phyloP scores from a whole-genome alignment of 352 stramenopile genomes.

The Phytophthora litchii region DNA sequence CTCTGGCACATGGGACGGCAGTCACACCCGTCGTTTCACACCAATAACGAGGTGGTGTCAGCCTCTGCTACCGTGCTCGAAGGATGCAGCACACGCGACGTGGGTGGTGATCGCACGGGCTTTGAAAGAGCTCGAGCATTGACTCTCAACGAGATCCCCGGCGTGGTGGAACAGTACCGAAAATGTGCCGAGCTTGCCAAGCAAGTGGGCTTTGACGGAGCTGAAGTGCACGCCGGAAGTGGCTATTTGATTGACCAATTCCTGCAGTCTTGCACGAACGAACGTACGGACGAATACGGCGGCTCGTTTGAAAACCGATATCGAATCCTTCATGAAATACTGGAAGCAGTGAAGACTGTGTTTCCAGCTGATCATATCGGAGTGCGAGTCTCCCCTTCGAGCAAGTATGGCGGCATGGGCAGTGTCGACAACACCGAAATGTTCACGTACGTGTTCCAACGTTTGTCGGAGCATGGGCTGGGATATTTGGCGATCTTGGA shows the following conservation, averaged over 20 bases:
- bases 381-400: too few species aligned
- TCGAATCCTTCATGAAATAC: slow-evolving; percentile 62
- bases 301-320: slow-evolving; percentile 76
- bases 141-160: slow-evolving; percentile 65
- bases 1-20: slow-evolving; percentile 23
- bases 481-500: too few species aligned
- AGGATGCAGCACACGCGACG: not conserved
- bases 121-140: slow-evolving; percentile 58
- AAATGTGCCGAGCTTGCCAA: slow-evolving; percentile 54
- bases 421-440: too few species aligned
- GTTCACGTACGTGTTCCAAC: too few species aligned
- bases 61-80: too few species aligned
- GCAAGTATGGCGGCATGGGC: too few species aligned
- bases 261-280: slow-evolving; percentile 71
- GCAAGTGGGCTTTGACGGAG: slow-evolving; percentile 88
- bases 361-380: too few species aligned
- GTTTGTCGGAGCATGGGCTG: too few species aligned
- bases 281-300: slow-evolving; percentile 77
- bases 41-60: slow-evolving; percentile 16
- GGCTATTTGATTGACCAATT: slow-evolving; percentile 92
- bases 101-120: slow-evolving; percentile 24
- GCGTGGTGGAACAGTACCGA: slow-evolving; percentile 63
- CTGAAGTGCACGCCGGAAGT: slow-evolving; percentile 89
- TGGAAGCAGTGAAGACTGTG: slow-evolving; percentile 34
- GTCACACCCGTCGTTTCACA: slow-evolving; percentile 14